Evolutionary conservation across 345 rosid species (phyloP).

Genomic region (Salix arbutifolia): DNA sequence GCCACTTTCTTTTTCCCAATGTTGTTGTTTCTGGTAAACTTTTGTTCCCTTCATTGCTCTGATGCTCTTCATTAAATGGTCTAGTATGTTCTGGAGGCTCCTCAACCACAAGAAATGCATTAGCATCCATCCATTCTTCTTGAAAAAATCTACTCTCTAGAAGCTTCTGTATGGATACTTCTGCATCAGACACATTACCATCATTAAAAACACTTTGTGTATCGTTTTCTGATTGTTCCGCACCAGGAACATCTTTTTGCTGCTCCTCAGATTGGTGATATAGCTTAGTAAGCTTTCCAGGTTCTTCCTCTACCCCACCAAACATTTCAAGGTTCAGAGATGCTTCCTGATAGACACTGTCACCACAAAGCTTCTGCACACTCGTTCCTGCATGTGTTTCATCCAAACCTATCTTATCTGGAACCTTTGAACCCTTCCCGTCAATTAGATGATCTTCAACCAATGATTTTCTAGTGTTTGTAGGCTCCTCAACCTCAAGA

Average conservation of each 20-base stretch:
- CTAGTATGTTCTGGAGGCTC: slow-evolving; percentile 24
- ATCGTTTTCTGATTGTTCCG: slow-evolving; percentile 14
- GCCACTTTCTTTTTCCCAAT: slow-evolving; percentile 18
- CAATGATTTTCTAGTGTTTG: slow-evolving; percentile 9
- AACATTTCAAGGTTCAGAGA: background rate
- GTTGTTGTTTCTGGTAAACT: slow-evolving; percentile 19
- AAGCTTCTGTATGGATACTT: slow-evolving; percentile 39
- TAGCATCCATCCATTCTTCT: slow-evolving; percentile 9
- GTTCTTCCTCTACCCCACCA: slow-evolving; percentile 11
- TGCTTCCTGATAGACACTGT: slow-evolving; percentile 10
- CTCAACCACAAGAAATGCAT: slow-evolving; percentile 12
- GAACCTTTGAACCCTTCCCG: slow-evolving; percentile 17
- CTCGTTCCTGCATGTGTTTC: slow-evolving; percentile 13
- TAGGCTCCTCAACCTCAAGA: slow-evolving; percentile 24
- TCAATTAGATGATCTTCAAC: slow-evolving; percentile 22
- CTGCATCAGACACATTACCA: slow-evolving; percentile 12
- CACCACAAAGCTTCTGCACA: slow-evolving; percentile 10
- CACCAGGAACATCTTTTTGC: background rate
- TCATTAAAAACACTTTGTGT: slow-evolving; percentile 9
- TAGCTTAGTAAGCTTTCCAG: background rate
- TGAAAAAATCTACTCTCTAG: slow-evolving; percentile 14
- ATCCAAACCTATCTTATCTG: background rate
- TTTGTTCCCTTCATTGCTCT: slow-evolving; percentile 21
- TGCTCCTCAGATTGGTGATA: slow-evolving; percentile 2
- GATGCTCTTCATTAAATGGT: slow-evolving; percentile 25